Evolutionary conservation across 768 basidiomycete genomes (phyloP).

Genomic region (Dacryopinax primogenitus): DNA sequence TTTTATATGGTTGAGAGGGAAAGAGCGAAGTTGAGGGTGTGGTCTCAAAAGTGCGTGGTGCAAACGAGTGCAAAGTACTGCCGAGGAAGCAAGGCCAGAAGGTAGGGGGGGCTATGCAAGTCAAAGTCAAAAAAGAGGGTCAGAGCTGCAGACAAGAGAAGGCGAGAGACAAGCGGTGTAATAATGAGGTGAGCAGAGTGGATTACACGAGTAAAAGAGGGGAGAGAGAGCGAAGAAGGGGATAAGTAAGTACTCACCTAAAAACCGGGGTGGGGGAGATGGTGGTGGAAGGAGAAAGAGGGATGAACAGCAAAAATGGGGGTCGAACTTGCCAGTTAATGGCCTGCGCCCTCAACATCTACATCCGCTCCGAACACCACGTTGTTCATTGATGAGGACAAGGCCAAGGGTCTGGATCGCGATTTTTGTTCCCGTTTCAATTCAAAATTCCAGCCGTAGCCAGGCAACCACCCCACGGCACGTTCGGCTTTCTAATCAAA

Average conservation of each 20-base stretch:
- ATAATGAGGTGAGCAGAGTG: constrained; percentile 4
- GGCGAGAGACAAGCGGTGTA: neutral
- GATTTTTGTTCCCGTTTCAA: neutral
- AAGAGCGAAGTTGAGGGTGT: constrained; percentile 6
- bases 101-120: neutral
- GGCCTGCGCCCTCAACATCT: no score
- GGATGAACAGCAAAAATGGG: constrained; percentile 1
- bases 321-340: neutral
- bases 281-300: neutral
- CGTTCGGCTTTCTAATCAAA: neutral
- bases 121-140: constrained; percentile 3
- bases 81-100: neutral
- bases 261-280: neutral
- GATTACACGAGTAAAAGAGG: neutral
- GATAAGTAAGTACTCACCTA: neutral
- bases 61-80: neutral
- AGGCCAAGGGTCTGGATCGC: constrained; percentile 5
- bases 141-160: neutral
- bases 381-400: neutral
- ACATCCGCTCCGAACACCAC: no score
- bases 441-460: constrained; percentile 1
- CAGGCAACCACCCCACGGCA: constrained; percentile 5
- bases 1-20: neutral
- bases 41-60: neutral
- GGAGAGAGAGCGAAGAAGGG: neutral